Conservation (phyloP, 176 grass and related monocot genomes). For the Saccharum spontaneum region DNA sequence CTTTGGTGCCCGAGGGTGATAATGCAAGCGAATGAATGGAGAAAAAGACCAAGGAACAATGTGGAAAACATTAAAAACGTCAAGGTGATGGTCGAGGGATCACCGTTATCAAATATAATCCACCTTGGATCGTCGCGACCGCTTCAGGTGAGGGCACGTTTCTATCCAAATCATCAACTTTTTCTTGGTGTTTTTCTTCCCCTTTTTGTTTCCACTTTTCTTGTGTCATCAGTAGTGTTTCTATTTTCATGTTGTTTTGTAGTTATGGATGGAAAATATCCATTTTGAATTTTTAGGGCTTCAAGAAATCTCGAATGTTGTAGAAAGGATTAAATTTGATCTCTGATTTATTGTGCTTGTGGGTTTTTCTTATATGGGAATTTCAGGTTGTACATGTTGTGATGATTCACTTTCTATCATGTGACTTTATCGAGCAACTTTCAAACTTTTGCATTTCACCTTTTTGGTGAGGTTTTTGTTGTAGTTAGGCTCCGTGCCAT, state of each 20-base stretch:
- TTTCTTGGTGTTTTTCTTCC: background rate
- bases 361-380: background rate
- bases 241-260: background rate
- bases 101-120: background rate
- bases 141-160: background rate
- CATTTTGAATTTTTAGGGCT: background rate
- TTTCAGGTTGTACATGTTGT: background rate
- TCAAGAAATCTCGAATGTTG: background rate
- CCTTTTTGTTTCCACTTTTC: background rate
- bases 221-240: background rate
- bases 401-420: background rate
- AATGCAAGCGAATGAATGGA: background rate
- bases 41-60: background rate
- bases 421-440: background rate
- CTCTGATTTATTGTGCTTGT: background rate
- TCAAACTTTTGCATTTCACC: background rate
- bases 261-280: background rate
- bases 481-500: background rate
- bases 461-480: background rate
- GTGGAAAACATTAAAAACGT: background rate
- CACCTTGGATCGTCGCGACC: background rate
- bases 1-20: background rate
- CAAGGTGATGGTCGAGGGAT: background rate
- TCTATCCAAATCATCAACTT: background rate
- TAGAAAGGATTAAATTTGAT: background rate